A percentile compares a stretch with the other conserved stretches of the same genome.
Conservation (phyloP, 805 yeast species). For the Candida peoriensis region DNA sequence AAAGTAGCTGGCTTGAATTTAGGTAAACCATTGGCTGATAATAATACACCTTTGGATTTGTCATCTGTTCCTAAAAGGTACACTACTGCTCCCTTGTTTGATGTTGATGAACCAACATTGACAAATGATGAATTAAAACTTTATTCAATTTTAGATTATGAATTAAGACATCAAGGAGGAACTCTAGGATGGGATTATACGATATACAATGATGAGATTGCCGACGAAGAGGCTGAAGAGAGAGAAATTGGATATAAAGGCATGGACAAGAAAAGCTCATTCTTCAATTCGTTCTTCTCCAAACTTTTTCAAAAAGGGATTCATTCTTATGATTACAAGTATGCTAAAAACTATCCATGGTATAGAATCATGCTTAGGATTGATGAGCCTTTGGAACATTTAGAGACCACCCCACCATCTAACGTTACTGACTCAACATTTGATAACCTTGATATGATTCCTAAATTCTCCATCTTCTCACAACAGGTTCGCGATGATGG, state of each 20-base stretch:
- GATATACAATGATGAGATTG: no score
- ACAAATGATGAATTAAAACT: slow-evolving; percentile 19
- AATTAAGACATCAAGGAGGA: slow-evolving; percentile 11
- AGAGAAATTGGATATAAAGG: slow-evolving; percentile 4
- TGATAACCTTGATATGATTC: slow-evolving; percentile 11
- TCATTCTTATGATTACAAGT: slow-evolving; percentile 4
- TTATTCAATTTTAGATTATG: slow-evolving; percentile 18
- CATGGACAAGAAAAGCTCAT: not conserved
- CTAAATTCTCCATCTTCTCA: not conserved
- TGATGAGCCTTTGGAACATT: slow-evolving; percentile 7
- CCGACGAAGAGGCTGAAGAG: slow-evolving; percentile 2
- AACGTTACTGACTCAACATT: slow-evolving; percentile 3
- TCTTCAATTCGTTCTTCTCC: slow-evolving; percentile 1
- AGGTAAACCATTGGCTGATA: slow-evolving; percentile 18
- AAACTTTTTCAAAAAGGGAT: slow-evolving; percentile 7
- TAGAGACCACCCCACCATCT: not conserved
- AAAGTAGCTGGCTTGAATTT: slow-evolving; percentile 15
- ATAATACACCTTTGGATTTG: slow-evolving; percentile 18
- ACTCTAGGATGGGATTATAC: no score
- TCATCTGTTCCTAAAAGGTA: slow-evolving; percentile 11
- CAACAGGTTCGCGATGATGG: not conserved
- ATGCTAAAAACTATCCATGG: slow-evolving; percentile 18
- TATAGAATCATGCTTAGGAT: slow-evolving; percentile 10
- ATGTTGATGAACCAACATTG: slow-evolving; percentile 2
- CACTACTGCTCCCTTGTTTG: slow-evolving; percentile 11